These are phyloP conservation scores for Meyerozyma guilliermondii DNA, from an alignment of 1,139 yeast genomes.

Conservation along the genomic window DNA sequence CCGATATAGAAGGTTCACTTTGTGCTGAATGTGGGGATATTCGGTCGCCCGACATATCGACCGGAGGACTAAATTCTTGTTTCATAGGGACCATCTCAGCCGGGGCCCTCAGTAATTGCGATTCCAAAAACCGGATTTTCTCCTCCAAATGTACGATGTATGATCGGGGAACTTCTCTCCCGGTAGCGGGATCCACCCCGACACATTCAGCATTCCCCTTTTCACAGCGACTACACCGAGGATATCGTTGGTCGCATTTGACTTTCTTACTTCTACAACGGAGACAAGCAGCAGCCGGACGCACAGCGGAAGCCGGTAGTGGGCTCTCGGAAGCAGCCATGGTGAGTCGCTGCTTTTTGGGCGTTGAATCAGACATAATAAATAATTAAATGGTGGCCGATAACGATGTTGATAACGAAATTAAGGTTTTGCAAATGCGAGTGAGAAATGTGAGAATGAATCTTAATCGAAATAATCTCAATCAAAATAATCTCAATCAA, in stretches of 20 bases:
- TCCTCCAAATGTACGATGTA: conserved; percentile 73
- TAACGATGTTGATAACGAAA: too few relatives aligned
- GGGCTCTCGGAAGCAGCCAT: neutral
- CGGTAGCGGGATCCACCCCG: conserved; percentile 83
- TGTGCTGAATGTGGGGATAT: neutral
- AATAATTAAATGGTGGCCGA: too few relatives aligned
- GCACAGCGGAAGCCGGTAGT: neutral
- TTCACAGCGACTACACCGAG: conserved; percentile 68
- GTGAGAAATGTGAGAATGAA: too few relatives aligned
- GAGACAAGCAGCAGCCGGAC: conserved; percentile 71
- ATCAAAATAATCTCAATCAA: too few relatives aligned
- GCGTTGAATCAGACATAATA: neutral
- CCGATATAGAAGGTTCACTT: neutral
- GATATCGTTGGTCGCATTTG: conserved; percentile 79
- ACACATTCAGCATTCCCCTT: conserved; percentile 71
- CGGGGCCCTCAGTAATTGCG: conserved; percentile 28
- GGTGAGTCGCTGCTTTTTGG: neutral
- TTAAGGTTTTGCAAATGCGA: too few relatives aligned
- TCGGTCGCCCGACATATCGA: neutral
- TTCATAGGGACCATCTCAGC: neutral
- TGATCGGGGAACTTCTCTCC: conserved; percentile 78
- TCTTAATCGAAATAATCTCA: too few relatives aligned
- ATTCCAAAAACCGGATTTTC: conserved; percentile 52
- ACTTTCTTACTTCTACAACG: conserved; percentile 76
- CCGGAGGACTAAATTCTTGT: neutral